A percentile compares a stretch with the other conserved stretches of the same genome.
Evolutionary conservation across 2,329 filamentous ascomycete genomes (phyloP).

Genomic region (Colletotrichum tofieldiae): DNA sequence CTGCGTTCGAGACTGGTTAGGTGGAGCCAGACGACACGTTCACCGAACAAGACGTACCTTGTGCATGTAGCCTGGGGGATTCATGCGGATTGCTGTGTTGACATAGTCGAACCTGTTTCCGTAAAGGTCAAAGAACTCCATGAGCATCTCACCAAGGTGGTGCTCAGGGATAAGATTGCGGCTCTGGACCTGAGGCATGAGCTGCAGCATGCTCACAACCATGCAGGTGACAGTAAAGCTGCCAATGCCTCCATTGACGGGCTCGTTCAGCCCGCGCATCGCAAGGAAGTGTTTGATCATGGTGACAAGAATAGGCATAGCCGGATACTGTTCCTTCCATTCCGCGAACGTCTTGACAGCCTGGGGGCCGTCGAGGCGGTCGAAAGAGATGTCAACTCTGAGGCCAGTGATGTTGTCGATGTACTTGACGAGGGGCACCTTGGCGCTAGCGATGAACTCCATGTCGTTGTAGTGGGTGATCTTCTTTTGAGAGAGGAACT

Average conservation of each 20-base stretch:
- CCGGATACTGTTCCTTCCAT: constrained; percentile 86
- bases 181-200: constrained; percentile 80
- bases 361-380: constrained; percentile 86
- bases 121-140: constrained; percentile 92
- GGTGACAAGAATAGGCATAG: constrained; percentile 88
- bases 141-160: constrained; percentile 84
- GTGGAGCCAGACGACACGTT: too few relatives aligned
- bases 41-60: constrained; percentile 73
- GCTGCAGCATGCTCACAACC: constrained; percentile 89
- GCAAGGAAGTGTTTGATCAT: constrained; percentile 93
- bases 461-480: constrained; percentile 74
- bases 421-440: constrained; percentile 94
- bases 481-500: constrained; percentile 68
- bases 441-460: constrained; percentile 80
- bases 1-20: constrained; percentile 11
- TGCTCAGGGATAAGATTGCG: constrained; percentile 71
- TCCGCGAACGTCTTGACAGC: constrained; percentile 85
- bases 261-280: constrained; percentile 93
- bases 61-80: constrained; percentile 80
- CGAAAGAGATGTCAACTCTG: constrained; percentile 94
- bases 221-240: constrained; percentile 96
- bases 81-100: constrained; percentile 80
- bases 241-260: constrained; percentile 90
- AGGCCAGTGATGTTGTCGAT: constrained; percentile 83
- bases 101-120: constrained; percentile 84